phyloP scores from a whole-genome alignment of 2,329 filamentous ascomycete species.

The Arthrinium phaeospermum region DNA sequence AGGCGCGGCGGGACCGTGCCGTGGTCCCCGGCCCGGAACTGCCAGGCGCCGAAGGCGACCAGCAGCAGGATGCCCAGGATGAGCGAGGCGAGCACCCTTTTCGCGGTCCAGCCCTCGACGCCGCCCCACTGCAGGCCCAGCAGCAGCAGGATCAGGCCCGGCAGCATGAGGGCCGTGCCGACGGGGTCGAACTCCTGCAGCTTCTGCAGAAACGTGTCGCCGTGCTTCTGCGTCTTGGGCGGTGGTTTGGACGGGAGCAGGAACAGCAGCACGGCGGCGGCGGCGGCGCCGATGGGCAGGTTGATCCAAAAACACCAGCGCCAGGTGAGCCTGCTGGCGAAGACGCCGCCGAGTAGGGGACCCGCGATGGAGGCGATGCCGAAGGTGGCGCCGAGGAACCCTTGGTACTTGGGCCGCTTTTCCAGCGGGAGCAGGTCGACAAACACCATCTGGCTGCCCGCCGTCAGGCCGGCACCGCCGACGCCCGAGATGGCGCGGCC shows the following conservation, averaged over 20 bases:
- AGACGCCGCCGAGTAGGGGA: conserved; percentile 68
- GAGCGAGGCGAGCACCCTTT: background rate
- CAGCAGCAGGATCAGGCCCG: background rate
- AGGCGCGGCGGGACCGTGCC: background rate
- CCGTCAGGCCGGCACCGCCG: conserved; percentile 23
- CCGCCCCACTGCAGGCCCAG: conserved; percentile 5
- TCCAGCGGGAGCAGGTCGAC: conserved; percentile 30
- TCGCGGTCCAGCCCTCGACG: background rate
- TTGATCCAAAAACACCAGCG: conserved; percentile 76
- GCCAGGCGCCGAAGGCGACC: background rate
- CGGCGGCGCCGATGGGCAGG: conserved; percentile 51
- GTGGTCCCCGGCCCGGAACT: background rate
- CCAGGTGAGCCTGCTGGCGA: conserved; percentile 68
- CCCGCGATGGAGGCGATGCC: conserved; percentile 65
- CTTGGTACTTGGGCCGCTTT: conserved; percentile 20
- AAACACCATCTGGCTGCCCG: conserved; percentile 18
- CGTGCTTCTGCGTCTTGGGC: background rate
- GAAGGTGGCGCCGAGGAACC: conserved; percentile 16
- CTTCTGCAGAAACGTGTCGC: background rate
- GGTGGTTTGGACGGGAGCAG: background rate
- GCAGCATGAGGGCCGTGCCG: background rate
- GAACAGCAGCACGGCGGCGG: conserved; percentile 47
- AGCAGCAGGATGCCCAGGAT: background rate
- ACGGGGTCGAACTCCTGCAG: background rate
- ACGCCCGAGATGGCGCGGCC: conserved; percentile 34